Evolutionary conservation across 2,329 filamentous ascomycete genomes (phyloP).

Genomic region (Microsporum canis): DNA sequence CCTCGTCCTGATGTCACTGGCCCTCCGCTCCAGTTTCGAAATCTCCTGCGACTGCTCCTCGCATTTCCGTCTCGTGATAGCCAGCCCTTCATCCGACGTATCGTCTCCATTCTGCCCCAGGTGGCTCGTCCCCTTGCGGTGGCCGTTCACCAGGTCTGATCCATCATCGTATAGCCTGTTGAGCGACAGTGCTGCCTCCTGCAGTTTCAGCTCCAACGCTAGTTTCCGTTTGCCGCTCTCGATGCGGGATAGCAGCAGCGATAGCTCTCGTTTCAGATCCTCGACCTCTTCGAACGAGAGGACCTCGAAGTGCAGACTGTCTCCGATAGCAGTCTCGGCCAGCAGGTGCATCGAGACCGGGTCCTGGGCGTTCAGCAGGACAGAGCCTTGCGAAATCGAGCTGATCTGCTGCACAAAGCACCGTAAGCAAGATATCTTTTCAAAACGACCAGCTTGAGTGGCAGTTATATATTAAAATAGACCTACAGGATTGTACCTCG

Average conservation of each 20-base stretch:
- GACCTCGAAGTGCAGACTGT: constrained; percentile 76
- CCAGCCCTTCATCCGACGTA: constrained; percentile 54
- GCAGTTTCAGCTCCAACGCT: constrained; percentile 81
- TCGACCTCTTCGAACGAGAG: constrained; percentile 88
- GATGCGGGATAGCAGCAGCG: constrained; percentile 60
- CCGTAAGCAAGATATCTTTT: not conserved
- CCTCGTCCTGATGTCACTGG: constrained; percentile 61
- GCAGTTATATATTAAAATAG: not conserved
- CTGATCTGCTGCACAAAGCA: constrained; percentile 41
- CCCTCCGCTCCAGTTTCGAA: constrained; percentile 63
- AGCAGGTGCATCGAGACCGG: constrained; percentile 76
- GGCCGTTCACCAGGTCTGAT: constrained; percentile 33
- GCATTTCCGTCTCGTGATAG: constrained; percentile 65
- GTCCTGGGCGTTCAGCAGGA: constrained; percentile 39
- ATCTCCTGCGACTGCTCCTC: constrained; percentile 75
- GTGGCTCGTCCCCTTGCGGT: not conserved
- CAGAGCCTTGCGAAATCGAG: constrained; percentile 24
- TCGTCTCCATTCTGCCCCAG: constrained; percentile 22
- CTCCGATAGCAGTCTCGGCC: constrained; percentile 82
- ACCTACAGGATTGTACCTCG: constrained; percentile 49
- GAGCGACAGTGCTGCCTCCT: constrained; percentile 82
- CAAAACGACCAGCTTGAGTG: not conserved
- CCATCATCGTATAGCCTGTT: constrained; percentile 62
- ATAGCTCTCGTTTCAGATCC: constrained; percentile 74
- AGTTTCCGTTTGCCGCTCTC: constrained; percentile 73